phyloP scores from a whole-genome alignment of 257 asterid genomes.

The Cinchona pubescens region DNA sequence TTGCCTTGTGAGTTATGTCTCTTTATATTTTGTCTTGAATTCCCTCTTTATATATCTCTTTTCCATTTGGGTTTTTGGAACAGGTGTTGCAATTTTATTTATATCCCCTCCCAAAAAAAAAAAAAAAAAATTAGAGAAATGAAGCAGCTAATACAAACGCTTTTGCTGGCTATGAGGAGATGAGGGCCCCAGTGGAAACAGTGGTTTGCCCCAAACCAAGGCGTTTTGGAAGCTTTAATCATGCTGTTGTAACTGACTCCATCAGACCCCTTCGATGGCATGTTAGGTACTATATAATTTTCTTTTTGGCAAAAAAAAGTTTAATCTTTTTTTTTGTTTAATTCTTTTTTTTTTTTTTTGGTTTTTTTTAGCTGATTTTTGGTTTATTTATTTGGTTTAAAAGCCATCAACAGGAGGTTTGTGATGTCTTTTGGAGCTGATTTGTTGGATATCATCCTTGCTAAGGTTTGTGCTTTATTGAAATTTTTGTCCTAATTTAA shows the following conservation, averaged over 20 bases:
- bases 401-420: slow-evolving; percentile 77
- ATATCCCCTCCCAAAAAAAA: background rate
- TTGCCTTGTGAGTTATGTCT: background rate
- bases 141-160: slow-evolving; percentile 64
- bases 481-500: no score
- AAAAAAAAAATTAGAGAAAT: slow-evolving; percentile 31
- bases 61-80: background rate
- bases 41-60: background rate
- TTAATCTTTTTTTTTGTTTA: background rate
- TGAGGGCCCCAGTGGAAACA: slow-evolving; percentile 48
- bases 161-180: slow-evolving; percentile 59
- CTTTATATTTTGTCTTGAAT: background rate
- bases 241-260: slow-evolving; percentile 47
- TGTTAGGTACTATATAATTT: slow-evolving; percentile 60
- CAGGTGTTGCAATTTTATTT: slow-evolving; percentile 14
- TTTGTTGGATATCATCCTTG: slow-evolving; percentile 72
- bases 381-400: background rate
- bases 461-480: slow-evolving; percentile 49
- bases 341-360: background rate
- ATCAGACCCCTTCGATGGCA: slow-evolving; percentile 64
- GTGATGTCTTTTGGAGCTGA: slow-evolving; percentile 90
- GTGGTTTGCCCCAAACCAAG: slow-evolving; percentile 95
- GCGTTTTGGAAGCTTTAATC: slow-evolving; percentile 56
- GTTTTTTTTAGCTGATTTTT: background rate
- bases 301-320: background rate